A percentile compares a stretch with the other conserved stretches of the same genome.
Evolutionary conservation across 139 green algal species (phyloP).

Genomic region (Coelastrella sp.): DNA sequence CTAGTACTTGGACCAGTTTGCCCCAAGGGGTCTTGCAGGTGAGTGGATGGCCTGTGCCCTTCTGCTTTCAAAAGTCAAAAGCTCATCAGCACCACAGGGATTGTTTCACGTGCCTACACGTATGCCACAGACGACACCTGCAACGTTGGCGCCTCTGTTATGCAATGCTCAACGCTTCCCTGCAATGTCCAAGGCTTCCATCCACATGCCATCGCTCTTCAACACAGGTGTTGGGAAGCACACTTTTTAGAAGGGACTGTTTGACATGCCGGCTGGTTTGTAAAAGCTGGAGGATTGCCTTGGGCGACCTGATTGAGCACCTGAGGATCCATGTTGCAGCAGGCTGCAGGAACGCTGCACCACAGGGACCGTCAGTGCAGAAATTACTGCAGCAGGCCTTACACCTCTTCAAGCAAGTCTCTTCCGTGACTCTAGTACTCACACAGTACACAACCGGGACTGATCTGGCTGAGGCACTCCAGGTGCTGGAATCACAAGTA

Average conservation of each 20-base stretch:
- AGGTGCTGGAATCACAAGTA: background rate
- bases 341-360: conserved; percentile 15
- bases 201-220: no score
- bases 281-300: background rate
- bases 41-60: no score
- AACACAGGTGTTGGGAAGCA: no score
- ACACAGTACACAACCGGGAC: conserved; percentile 4
- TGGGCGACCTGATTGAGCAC: background rate
- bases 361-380: background rate
- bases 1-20: background rate
- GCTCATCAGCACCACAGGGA: no score
- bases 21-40: background rate
- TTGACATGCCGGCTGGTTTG: background rate
- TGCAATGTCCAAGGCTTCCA: no score
- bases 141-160: no score
- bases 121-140: no score
- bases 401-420: background rate
- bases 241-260: no score
- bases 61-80: no score
- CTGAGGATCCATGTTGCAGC: conserved; percentile 13
- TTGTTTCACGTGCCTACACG: no score
- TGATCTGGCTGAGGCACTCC: background rate
- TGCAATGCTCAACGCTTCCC: no score
- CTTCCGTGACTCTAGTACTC: background rate
- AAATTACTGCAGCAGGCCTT: background rate